Evolutionary conservation across 805 yeast species (phyloP).

Genomic region (Hanseniaspora hatyaiensis): DNA sequence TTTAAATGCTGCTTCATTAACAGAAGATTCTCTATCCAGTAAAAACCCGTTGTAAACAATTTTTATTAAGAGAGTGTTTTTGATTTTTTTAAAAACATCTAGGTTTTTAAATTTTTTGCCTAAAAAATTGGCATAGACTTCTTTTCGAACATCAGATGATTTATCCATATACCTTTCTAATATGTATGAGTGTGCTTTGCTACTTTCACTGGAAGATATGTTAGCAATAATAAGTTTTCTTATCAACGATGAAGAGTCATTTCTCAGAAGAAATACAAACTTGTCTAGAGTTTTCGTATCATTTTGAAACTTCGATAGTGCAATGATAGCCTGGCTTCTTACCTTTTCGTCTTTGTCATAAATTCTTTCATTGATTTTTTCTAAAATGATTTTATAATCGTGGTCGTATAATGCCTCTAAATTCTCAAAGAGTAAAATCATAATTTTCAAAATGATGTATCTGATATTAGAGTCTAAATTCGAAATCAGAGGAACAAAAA

Average conservation of each 20-base stretch:
- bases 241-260: constrained; percentile 22
- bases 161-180: constrained; percentile 73
- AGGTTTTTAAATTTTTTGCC: constrained; percentile 1
- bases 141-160: constrained; percentile 52
- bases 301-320: constrained; percentile 67
- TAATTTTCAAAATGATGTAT: constrained; percentile 63
- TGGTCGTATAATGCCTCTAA: constrained; percentile 68
- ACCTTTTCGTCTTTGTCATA: constrained; percentile 67
- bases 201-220: constrained; percentile 41
- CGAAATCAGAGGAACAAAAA: constrained; percentile 66
- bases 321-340: constrained; percentile 72
- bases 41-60: constrained; percentile 14
- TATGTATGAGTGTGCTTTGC: constrained; percentile 78
- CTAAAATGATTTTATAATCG: constrained; percentile 49
- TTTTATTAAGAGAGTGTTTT: constrained; percentile 9
- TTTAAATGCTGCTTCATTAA: constrained; percentile 6
- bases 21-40: constrained; percentile 8
- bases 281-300: constrained; percentile 23
- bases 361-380: constrained; percentile 50
- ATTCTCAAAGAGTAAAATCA: constrained; percentile 58
- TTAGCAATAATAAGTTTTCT: constrained; percentile 36
- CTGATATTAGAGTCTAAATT: constrained; percentile 69
- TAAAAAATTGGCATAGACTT: constrained; percentile 49
- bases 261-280: constrained; percentile 25
- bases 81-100: constrained; percentile 10